Conservation (phyloP, 208 protist genomes). For the Balamuthia mandrillaris region DNA sequence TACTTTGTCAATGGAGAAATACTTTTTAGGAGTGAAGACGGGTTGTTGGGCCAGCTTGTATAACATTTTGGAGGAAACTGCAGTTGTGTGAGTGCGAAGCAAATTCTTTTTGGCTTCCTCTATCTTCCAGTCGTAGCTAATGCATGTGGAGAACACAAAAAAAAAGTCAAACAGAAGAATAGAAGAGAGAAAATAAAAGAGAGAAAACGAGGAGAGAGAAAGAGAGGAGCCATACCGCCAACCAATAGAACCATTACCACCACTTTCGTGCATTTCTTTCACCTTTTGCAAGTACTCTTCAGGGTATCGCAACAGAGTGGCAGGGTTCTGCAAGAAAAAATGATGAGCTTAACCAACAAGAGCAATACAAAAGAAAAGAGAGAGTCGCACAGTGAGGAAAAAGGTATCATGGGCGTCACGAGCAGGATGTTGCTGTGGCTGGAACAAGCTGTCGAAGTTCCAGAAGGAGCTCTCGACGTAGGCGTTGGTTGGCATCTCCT, state of each 20-base stretch:
- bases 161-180: too few species aligned
- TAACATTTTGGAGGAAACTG: constrained; percentile 93
- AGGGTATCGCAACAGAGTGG: constrained; percentile 3
- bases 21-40: constrained; percentile 91
- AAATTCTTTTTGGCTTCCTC: constrained; percentile 95
- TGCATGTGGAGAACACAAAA: too few species aligned
- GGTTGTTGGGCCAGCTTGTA: constrained; percentile 82
- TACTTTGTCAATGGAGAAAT: constrained; percentile 99
- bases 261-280: constrained; percentile 88
- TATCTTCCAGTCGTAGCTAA: constrained; percentile 91
- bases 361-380: too few species aligned
- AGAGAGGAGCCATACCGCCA: too few species aligned
- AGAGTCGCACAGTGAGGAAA: constrained; percentile 96
- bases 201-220: too few species aligned
- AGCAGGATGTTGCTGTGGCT: constrained; percentile 99
- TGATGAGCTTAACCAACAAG: too few species aligned
- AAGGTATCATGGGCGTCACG: constrained; percentile 99
- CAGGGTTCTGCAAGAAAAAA: too few species aligned
- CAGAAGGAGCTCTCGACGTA: constrained; percentile 99
- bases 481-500: constrained; percentile 99
- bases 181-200: too few species aligned
- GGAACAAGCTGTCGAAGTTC: constrained; percentile 99
- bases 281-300: constrained; percentile 68
- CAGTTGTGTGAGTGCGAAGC: constrained; percentile 99
- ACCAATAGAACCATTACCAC: constrained; percentile 77